These are phyloP conservation scores for Neofusicoccum parvum DNA, from an alignment of 2,329 filamentous ascomycete genomes.

Conservation along the genomic window DNA sequence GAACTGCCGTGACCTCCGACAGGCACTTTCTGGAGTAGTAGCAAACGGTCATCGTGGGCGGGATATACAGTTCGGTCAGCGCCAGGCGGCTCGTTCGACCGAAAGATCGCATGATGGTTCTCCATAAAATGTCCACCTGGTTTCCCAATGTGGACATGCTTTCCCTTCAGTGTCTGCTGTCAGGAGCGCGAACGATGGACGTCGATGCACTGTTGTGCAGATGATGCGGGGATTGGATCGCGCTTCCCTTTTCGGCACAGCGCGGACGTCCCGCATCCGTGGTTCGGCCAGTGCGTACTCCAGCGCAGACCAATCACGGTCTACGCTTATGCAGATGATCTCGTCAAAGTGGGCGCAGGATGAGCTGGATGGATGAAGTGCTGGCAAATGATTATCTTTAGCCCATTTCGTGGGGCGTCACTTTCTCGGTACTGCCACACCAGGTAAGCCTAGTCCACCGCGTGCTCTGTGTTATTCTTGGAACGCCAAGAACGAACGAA, in stretches of 20 bases:
- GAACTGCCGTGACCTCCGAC: background rate
- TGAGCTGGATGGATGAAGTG: background rate
- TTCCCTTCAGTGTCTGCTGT: background rate
- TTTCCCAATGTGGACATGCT: background rate
- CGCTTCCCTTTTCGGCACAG: slow-evolving; percentile 17
- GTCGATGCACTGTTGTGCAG: background rate
- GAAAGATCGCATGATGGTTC: background rate
- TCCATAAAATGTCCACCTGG: background rate
- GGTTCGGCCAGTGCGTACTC: background rate
- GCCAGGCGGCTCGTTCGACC: background rate
- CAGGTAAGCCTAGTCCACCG: background rate
- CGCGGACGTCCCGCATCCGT: slow-evolving; percentile 1
- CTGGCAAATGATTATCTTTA: slow-evolving; percentile 1
- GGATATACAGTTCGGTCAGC: slow-evolving; percentile 5
- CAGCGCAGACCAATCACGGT: background rate
- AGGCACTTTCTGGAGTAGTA: background rate
- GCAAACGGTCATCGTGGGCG: background rate
- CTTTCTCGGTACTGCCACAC: background rate
- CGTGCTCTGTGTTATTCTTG: background rate
- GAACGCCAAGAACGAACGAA: background rate
- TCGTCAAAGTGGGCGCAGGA: background rate
- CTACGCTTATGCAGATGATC: background rate
- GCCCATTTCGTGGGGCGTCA: background rate
- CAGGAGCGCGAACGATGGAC: background rate
- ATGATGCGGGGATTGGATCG: slow-evolving; percentile 21